A percentile compares a stretch with the other conserved stretches of the same genome.
Evolutionary conservation across 1,284 basidiomycete species (phyloP).

Genomic region (Cystobasidiaceae sp.): DNA sequence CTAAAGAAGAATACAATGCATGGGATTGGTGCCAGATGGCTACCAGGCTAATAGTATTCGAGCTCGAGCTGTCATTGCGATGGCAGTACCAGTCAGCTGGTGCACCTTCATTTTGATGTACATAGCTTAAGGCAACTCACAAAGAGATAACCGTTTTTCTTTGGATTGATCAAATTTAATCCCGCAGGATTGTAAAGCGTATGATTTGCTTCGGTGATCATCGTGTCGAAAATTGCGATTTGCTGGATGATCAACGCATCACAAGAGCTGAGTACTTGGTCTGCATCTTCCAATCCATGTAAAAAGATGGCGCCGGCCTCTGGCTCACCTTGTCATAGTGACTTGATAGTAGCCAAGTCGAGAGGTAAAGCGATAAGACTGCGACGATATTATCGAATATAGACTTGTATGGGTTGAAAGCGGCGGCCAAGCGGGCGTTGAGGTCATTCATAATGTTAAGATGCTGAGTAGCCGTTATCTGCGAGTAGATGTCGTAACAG

Average conservation of each 20-base stretch:
- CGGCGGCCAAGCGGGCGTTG: conserved; percentile 47
- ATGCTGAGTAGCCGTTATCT: conserved; percentile 48
- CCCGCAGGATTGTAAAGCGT: conserved; percentile 71
- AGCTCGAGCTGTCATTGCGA: conserved; percentile 45
- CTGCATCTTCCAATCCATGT: too few relatives aligned
- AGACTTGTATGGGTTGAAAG: conserved; percentile 48
- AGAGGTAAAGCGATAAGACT: conserved; percentile 69
- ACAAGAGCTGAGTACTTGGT: background rate
- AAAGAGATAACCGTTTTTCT: conserved; percentile 72
- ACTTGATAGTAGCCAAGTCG: conserved; percentile 57
- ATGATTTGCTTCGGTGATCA: conserved; percentile 62
- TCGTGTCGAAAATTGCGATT: conserved; percentile 61
- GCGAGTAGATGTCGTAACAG: background rate
- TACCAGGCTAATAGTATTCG: conserved; percentile 48
- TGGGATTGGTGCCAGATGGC: too few relatives aligned
- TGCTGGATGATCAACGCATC: conserved; percentile 53
- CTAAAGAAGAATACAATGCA: too few relatives aligned
- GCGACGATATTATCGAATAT: conserved; percentile 54
- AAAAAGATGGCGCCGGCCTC: too few relatives aligned
- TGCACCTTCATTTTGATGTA: background rate
- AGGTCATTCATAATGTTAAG: conserved; percentile 47
- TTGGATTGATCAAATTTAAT: conserved; percentile 72
- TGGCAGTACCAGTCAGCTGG: background rate
- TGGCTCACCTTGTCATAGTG: conserved; percentile 71
- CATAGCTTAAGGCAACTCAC: too few relatives aligned